Evolutionary conservation across 148 eudicot genomes (phyloP).

Genomic region (Nepenthes mirabilis): DNA sequence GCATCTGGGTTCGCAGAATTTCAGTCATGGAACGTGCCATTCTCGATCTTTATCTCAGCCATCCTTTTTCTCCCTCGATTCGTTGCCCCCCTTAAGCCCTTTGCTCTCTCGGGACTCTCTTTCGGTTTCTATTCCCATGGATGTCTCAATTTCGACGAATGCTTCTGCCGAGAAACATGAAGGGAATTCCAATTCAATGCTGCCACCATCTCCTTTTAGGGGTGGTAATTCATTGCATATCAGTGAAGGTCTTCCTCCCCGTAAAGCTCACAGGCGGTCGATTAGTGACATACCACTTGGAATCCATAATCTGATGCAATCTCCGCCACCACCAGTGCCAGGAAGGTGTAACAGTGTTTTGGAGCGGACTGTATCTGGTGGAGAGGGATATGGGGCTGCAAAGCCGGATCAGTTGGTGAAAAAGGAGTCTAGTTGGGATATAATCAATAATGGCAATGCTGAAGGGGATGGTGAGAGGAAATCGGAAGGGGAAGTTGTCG

Average conservation of each 20-base stretch:
- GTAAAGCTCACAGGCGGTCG: slow-evolving; percentile 29
- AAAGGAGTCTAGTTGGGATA: slow-evolving; percentile 12
- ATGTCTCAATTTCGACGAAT: slow-evolving; percentile 4
- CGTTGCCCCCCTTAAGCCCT: slow-evolving; percentile 35
- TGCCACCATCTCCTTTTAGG: slow-evolving; percentile 3
- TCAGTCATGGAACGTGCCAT: slow-evolving; percentile 8
- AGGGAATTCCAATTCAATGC: slow-evolving; percentile 1
- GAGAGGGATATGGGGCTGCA: slow-evolving; percentile 4
- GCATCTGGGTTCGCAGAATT: slow-evolving; percentile 12
- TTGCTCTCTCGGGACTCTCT: slow-evolving; percentile 9
- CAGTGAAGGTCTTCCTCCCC: slow-evolving; percentile 23
- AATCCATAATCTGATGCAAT: slow-evolving; percentile 8
- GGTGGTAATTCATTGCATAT: slow-evolving; percentile 5
- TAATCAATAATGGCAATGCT: neutral
- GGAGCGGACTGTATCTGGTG: slow-evolving; percentile 4
- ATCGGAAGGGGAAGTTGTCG: slow-evolving; percentile 20
- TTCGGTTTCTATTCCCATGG: slow-evolving; percentile 2
- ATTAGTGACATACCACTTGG: slow-evolving; percentile 34
- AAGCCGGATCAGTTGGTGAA: slow-evolving; percentile 19
- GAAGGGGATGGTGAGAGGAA: slow-evolving; percentile 10
- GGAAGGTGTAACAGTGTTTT: slow-evolving; percentile 3
- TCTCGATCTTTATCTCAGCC: slow-evolving; percentile 31
- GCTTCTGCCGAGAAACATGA: slow-evolving; percentile 8
- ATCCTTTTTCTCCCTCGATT: slow-evolving; percentile 26
- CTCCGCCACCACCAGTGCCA: slow-evolving; percentile 15